These are phyloP conservation scores for Mortierella sp. DNA, from an alignment of 371 early-diverging fungal genomes.

Conservation along the genomic window DNA sequence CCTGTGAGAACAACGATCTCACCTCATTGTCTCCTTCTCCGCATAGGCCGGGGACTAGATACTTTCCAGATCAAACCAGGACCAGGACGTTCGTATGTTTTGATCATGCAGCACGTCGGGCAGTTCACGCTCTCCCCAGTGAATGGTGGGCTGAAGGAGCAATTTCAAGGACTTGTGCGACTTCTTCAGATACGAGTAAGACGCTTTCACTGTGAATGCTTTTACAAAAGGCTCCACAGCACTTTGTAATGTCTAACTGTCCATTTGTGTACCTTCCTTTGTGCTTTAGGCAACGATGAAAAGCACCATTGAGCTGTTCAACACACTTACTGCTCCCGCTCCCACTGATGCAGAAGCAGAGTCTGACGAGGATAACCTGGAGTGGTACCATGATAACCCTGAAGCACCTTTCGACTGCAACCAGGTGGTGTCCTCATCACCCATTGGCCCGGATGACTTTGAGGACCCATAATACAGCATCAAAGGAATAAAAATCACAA, in stretches of 20 bases:
- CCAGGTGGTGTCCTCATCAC: constrained; percentile 21
- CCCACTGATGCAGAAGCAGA: constrained; percentile 15
- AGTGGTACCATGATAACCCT: constrained; percentile 15
- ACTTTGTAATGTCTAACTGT: constrained; percentile 26
- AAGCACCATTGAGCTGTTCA: constrained; percentile 23
- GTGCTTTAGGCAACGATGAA: constrained; percentile 14
- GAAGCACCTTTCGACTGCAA: constrained; percentile 20
- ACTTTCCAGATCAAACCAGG: constrained; percentile 22
- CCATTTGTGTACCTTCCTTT: constrained; percentile 10
- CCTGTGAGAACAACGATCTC: too few species aligned
- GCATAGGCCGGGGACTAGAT: constrained; percentile 1
- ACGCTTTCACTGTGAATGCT: constrained; percentile 7
- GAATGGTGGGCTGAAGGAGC: constrained; percentile 22
- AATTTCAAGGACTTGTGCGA: constrained; percentile 22
- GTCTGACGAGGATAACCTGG: constrained; percentile 12
- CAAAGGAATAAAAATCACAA: too few species aligned
- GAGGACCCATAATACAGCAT: too few species aligned
- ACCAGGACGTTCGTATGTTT: constrained; percentile 22
- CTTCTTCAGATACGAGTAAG: constrained; percentile 22
- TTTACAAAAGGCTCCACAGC: constrained; percentile 10
- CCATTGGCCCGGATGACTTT: constrained; percentile 23
- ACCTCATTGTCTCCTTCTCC: too few species aligned
- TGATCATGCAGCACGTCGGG: constrained; percentile 23
- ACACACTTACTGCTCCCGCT: constrained; percentile 9
- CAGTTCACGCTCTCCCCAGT: constrained; percentile 14